phyloP scores from a whole-genome alignment of 345 rosid genomes.

The Toxicodendron radicans region DNA sequence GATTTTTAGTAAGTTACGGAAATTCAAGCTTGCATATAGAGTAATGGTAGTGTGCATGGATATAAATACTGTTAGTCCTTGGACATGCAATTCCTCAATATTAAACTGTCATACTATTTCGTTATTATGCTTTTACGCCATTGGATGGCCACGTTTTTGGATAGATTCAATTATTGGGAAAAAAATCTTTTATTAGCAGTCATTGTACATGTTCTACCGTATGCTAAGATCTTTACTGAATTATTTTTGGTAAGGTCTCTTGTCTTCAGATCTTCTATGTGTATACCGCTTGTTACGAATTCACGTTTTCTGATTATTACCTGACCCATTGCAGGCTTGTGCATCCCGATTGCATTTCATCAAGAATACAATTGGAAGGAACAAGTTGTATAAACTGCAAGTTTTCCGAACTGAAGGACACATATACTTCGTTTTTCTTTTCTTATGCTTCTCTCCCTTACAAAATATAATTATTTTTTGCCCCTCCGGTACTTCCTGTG shows the following conservation, averaged over 20 bases:
- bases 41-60: not conserved
- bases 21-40: not conserved
- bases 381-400: not conserved
- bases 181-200: not conserved
- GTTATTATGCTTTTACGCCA: not conserved
- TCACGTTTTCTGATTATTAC: slow-evolving; percentile 5
- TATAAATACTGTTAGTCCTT: not conserved
- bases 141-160: not conserved
- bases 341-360: not conserved
- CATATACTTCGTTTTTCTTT: too few relatives aligned
- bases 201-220: not conserved
- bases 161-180: not conserved
- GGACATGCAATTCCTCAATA: not conserved
- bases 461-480: not conserved
- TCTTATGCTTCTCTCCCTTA: not conserved
- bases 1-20: not conserved
- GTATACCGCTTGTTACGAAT: not conserved
- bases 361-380: not conserved
- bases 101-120: not conserved
- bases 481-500: not conserved
- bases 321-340: slow-evolving; percentile 1
- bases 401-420: not conserved
- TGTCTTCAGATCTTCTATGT: not conserved
- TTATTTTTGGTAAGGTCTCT: not conserved
- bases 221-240: slow-evolving; percentile 6